phyloP scores from a whole-genome alignment of 2,329 filamentous ascomycete species.

The Pseudogymnoascus sp. region DNA sequence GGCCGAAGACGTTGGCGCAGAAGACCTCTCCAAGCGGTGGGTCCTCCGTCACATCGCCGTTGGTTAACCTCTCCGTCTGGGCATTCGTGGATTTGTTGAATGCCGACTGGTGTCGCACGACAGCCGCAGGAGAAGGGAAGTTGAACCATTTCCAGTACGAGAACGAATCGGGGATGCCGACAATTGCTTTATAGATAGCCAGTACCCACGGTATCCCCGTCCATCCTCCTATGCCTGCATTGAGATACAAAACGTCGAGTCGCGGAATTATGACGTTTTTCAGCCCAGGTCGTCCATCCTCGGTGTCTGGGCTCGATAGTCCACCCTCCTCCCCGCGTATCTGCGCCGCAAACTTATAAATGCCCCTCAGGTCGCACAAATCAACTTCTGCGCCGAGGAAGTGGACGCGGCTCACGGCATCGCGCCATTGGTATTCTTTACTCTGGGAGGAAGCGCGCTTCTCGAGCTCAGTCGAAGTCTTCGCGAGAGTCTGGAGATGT shows the following conservation, averaged over 20 bases:
- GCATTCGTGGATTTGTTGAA: conserved; percentile 23
- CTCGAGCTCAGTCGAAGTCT: conserved; percentile 38
- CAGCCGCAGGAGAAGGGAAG: conserved; percentile 1
- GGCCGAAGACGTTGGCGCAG: conserved; percentile 87
- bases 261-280: conserved; percentile 56
- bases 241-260: conserved; percentile 74
- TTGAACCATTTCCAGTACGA: conserved; percentile 8
- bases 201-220: conserved; percentile 63
- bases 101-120: conserved; percentile 28
- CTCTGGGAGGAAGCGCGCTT: conserved; percentile 48
- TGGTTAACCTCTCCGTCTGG: background rate
- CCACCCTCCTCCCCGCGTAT: conserved; percentile 12
- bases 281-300: conserved; percentile 26
- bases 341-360: conserved; percentile 31
- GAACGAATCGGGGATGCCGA: background rate
- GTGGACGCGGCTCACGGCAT: conserved; percentile 46
- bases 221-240: conserved; percentile 87
- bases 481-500: conserved; percentile 52
- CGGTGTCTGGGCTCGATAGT: conserved; percentile 25
- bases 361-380: conserved; percentile 49
- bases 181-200: conserved; percentile 40
- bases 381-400: conserved; percentile 53
- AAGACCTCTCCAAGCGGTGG: conserved; percentile 74
- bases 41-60: conserved; percentile 31
- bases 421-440: conserved; percentile 39